Evolutionary conservation across 208 protist species (phyloP).

Genomic region (Acanthamoeba royreba): DNA sequence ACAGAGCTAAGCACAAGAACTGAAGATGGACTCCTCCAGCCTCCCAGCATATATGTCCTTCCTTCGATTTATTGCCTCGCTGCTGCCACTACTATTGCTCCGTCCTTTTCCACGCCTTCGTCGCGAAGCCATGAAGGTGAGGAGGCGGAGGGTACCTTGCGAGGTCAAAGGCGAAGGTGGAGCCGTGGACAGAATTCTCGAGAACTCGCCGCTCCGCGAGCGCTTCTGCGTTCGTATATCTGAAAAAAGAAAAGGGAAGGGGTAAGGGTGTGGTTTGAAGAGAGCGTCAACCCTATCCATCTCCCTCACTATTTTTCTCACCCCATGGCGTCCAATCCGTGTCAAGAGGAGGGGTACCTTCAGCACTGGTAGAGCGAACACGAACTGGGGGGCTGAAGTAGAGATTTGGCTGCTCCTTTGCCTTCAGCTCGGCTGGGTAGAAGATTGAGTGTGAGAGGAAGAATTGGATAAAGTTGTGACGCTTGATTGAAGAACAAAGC

Average conservation of each 20-base stretch:
- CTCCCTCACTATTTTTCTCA: not conserved
- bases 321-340: not conserved
- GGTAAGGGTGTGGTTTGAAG: not conserved
- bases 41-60: too few relatives aligned
- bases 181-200: not conserved
- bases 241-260: not conserved
- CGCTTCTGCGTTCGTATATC: not conserved
- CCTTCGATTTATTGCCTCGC: too few relatives aligned
- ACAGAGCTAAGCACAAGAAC: too few relatives aligned
- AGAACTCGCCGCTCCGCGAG: not conserved
- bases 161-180: not conserved
- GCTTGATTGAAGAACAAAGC: not conserved
- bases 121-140: too few relatives aligned
- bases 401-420: not conserved
- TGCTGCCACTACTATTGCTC: too few relatives aligned
- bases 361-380: not conserved
- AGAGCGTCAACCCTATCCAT: not conserved
- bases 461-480: too few relatives aligned
- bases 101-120: too few relatives aligned
- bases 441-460: too few relatives aligned
- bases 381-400: not conserved
- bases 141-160: too few relatives aligned
- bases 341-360: not conserved
- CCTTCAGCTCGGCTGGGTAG: too few relatives aligned
- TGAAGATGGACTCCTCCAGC: too few relatives aligned